These are phyloP conservation scores for Westerdykella sp. DNA, from an alignment of 2,329 filamentous ascomycete species.

Conservation along the genomic window DNA sequence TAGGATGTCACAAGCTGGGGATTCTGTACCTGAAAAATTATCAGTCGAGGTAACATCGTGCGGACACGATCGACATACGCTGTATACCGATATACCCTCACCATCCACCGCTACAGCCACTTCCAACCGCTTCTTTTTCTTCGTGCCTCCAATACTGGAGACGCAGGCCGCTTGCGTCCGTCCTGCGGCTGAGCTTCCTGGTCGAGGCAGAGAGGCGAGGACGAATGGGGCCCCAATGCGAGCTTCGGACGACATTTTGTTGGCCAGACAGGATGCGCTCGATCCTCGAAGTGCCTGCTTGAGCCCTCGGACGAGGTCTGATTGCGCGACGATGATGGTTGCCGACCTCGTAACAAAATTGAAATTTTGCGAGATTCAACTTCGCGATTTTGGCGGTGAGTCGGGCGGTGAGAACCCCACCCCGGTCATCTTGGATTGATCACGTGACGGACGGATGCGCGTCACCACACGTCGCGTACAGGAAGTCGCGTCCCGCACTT, in stretches of 20 bases:
- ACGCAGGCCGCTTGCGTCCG: conserved; percentile 43
- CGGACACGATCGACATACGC: conserved; percentile 38
- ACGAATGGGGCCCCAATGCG: conserved; percentile 37
- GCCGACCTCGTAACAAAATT: neutral
- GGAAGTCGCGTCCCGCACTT: neutral
- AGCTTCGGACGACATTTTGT: conserved; percentile 31
- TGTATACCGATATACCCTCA: conserved; percentile 57
- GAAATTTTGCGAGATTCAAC: neutral
- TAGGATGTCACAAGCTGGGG: conserved; percentile 56
- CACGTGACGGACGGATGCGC: neutral
- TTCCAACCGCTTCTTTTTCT: conserved; percentile 58
- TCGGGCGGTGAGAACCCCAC: neutral
- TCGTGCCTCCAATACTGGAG: conserved; percentile 48
- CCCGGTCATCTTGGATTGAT: neutral
- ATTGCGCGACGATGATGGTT: neutral
- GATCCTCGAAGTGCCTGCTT: conserved; percentile 6
- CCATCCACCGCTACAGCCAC: conserved; percentile 55
- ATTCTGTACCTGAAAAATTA: conserved; percentile 49
- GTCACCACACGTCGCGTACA: neutral
- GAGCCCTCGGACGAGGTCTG: conserved; percentile 3
- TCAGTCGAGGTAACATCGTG: conserved; percentile 4
- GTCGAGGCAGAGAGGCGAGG: conserved; percentile 41
- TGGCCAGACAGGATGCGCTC: conserved; percentile 15
- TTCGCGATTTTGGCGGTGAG: neutral
- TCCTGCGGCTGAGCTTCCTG: conserved; percentile 37